A percentile compares a stretch with the other conserved stretches of the same genome.
Evolutionary conservation across 306 rosid species (phyloP).

Genomic region (Dalbergia cultrata): DNA sequence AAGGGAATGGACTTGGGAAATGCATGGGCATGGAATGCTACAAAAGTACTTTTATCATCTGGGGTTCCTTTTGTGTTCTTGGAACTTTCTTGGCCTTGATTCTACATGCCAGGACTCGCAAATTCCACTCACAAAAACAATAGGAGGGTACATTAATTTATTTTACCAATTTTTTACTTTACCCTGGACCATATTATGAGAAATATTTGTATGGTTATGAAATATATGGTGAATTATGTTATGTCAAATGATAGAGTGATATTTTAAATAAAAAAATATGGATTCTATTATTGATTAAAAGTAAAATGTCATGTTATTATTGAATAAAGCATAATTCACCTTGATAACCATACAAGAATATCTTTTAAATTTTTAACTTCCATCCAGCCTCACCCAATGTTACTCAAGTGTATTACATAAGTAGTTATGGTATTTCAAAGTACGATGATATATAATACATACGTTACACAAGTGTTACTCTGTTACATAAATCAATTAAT

Average conservation of each 20-base stretch:
- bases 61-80: slow-evolving; percentile 72
- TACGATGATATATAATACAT: no score
- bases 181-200: no score
- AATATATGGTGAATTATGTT: no score
- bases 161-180: neutral
- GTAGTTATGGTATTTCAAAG: neutral
- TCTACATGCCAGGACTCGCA: slow-evolving; percentile 65
- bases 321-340: no score
- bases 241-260: no score
- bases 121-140: slow-evolving; percentile 58
- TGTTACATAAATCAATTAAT: no score
- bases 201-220: no score
- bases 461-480: no score
- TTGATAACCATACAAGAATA: no score
- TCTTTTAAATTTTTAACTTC: slow-evolving; percentile 27
- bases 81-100: slow-evolving; percentile 67
- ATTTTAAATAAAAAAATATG: no score
- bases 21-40: slow-evolving; percentile 85
- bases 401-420: neutral
- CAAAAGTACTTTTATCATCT: slow-evolving; percentile 61
- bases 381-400: neutral
- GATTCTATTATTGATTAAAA: no score
- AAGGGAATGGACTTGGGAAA: slow-evolving; percentile 56
- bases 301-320: no score
- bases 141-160: slow-evolving; percentile 35